phyloP scores from a whole-genome alignment of 176 grass and related monocot genomes.

The Eragrostis nindensis region DNA sequence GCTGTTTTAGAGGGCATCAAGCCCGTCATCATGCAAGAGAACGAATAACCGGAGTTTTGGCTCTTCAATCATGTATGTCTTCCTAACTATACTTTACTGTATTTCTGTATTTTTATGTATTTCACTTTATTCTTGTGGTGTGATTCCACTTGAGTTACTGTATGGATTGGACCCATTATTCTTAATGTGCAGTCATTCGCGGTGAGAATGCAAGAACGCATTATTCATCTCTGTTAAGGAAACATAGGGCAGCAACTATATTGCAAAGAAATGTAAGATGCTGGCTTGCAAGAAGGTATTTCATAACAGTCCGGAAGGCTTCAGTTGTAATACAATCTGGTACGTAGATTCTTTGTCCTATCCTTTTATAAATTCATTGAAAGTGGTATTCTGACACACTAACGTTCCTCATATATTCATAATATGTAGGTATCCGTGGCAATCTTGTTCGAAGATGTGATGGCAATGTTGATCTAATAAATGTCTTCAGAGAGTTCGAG shows the following conservation, averaged over 20 bases:
- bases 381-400: constrained; percentile 11
- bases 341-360: constrained; percentile 41
- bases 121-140: not conserved
- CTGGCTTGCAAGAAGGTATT: constrained; percentile 69
- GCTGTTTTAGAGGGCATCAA: constrained; percentile 95
- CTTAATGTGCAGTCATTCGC: constrained; percentile 62
- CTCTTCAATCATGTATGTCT: constrained; percentile 85
- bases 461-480: constrained; percentile 68
- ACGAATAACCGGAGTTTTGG: constrained; percentile 69
- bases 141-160: constrained; percentile 26
- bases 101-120: constrained; percentile 1
- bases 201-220: constrained; percentile 73
- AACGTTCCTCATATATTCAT: constrained; percentile 13
- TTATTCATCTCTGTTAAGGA: constrained; percentile 61
- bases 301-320: constrained; percentile 65
- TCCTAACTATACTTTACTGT: constrained; percentile 3
- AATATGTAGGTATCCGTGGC: constrained; percentile 73
- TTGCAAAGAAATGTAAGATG: constrained; percentile 80
- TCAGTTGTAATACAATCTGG: constrained; percentile 86
- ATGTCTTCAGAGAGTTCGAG: constrained; percentile 63
- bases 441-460: constrained; percentile 81
- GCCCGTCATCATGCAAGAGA: constrained; percentile 70
- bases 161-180: constrained; percentile 10
- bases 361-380: constrained; percentile 23
- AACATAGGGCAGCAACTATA: constrained; percentile 62